Conservation (phyloP, 106 monocot genomes). For the Phalaenopsis equestris region DNA sequence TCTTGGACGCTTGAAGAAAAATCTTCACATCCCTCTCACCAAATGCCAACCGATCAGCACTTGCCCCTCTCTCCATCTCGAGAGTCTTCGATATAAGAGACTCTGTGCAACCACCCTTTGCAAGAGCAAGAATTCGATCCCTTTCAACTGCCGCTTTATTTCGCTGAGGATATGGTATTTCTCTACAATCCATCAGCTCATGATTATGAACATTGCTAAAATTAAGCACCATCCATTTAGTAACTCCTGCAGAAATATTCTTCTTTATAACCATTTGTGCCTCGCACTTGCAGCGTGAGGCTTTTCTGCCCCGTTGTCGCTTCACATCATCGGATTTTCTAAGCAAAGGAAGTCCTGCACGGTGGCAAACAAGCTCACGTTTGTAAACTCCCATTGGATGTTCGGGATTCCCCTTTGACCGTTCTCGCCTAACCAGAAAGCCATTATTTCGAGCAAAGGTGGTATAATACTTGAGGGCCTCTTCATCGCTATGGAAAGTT, state of each 20-base stretch:
- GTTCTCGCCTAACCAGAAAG: constrained; percentile 67
- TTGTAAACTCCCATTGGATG: constrained; percentile 78
- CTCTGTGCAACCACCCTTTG: constrained; percentile 54
- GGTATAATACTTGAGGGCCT: constrained; percentile 67
- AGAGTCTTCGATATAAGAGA: constrained; percentile 58
- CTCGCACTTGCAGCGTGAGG: constrained; percentile 68
- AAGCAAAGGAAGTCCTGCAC: constrained; percentile 53
- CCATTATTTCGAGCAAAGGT: constrained; percentile 64
- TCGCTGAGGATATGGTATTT: constrained; percentile 29
- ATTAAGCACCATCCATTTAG: constrained; percentile 56
- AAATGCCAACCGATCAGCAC: constrained; percentile 47
- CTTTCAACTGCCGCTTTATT: constrained; percentile 55
- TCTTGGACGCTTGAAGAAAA: constrained; percentile 62
- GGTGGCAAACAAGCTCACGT: constrained; percentile 77
- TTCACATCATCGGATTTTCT: constrained; percentile 45
- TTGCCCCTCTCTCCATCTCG: constrained; percentile 59
- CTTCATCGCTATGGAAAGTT: constrained; percentile 59
- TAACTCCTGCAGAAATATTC: constrained; percentile 24
- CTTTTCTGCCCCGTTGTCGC: constrained; percentile 52
- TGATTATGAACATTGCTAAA: constrained; percentile 82
- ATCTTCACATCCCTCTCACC: constrained; percentile 64
- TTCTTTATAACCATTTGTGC: constrained; percentile 90
- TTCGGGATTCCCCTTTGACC: constrained; percentile 72
- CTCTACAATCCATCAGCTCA: constrained; percentile 53
- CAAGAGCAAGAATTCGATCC: constrained; percentile 49